Evolutionary conservation across 164 flowering plant species (phyloP).

Genomic region (Chloranthus sessilifolius): DNA sequence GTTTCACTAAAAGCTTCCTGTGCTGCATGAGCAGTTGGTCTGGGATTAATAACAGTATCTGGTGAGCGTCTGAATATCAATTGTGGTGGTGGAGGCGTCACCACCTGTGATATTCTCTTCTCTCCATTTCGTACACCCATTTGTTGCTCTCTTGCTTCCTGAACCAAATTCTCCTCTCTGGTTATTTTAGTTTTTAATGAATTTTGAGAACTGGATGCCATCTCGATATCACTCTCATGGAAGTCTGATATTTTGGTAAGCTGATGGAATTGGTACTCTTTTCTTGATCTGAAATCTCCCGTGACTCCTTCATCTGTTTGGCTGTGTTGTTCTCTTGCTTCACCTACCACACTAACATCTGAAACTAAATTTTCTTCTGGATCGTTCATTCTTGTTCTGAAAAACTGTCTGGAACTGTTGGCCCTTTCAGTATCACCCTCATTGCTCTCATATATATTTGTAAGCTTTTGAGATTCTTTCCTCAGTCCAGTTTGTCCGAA

Average conservation of each 20-base stretch:
- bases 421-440: slow-evolving; percentile 13
- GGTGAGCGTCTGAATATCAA: slow-evolving; percentile 21
- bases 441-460: slow-evolving; percentile 17
- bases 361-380: slow-evolving; percentile 18
- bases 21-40: slow-evolving; percentile 11
- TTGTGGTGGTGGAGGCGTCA: slow-evolving; percentile 43
- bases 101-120: slow-evolving; percentile 23
- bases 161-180: slow-evolving; percentile 12
- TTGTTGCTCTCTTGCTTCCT: slow-evolving; percentile 19
- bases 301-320: slow-evolving; percentile 17
- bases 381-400: slow-evolving; percentile 18
- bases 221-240: slow-evolving; percentile 14
- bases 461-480: slow-evolving; percentile 25
- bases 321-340: slow-evolving; percentile 14
- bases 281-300: slow-evolving; percentile 11
- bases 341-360: slow-evolving; percentile 14
- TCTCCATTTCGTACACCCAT: slow-evolving; percentile 9
- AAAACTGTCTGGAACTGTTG: too few relatives aligned
- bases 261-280: slow-evolving; percentile 21
- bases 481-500: slow-evolving; percentile 13
- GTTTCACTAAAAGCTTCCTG: slow-evolving; percentile 23
- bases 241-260: slow-evolving; percentile 14
- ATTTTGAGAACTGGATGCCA: slow-evolving; percentile 26
- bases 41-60: slow-evolving; percentile 6
- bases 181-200: slow-evolving; percentile 2